phyloP scores from a whole-genome alignment of 202 grass and related monocot genomes.

The Carex arenaria region DNA sequence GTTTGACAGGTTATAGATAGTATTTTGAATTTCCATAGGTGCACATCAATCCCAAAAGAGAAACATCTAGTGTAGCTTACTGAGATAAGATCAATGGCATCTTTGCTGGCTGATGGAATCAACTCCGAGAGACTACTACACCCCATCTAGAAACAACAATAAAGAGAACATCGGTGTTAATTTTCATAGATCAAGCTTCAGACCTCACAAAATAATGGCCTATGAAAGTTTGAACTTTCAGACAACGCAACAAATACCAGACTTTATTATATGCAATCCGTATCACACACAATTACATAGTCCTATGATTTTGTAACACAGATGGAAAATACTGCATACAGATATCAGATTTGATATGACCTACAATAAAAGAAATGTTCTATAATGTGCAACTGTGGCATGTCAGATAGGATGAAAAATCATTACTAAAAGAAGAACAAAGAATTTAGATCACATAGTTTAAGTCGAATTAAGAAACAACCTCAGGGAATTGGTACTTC shows the following conservation, averaged over 20 bases:
- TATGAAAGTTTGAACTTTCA: not conserved
- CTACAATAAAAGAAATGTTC: conserved; percentile 1
- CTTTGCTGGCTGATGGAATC: conserved; percentile 61
- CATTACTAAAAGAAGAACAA: not conserved
- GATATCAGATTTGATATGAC: not conserved
- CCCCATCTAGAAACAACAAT: conserved; percentile 36
- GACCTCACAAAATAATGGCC: not conserved
- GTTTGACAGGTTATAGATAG: not conserved
- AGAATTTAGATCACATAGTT: not conserved
- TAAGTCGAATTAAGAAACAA: conserved; percentile 21
- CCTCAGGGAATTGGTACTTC: conserved; percentile 89
- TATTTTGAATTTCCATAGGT: not conserved
- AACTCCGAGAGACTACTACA: conserved; percentile 54
- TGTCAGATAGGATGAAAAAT: not conserved
- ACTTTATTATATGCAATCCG: not conserved
- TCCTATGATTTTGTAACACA: not conserved
- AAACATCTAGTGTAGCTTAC: conserved; percentile 36
- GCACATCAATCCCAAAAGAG: not conserved
- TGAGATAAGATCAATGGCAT: conserved; percentile 77
- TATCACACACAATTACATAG: not conserved
- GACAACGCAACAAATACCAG: not conserved
- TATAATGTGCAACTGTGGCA: not conserved
- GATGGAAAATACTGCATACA: not conserved
- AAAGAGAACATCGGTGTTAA: not conserved
- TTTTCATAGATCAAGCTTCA: conserved; percentile 22